Evolutionary conservation across 148 eudicot genomes (phyloP).

Genomic region (Rhododendron ferrugineum): DNA sequence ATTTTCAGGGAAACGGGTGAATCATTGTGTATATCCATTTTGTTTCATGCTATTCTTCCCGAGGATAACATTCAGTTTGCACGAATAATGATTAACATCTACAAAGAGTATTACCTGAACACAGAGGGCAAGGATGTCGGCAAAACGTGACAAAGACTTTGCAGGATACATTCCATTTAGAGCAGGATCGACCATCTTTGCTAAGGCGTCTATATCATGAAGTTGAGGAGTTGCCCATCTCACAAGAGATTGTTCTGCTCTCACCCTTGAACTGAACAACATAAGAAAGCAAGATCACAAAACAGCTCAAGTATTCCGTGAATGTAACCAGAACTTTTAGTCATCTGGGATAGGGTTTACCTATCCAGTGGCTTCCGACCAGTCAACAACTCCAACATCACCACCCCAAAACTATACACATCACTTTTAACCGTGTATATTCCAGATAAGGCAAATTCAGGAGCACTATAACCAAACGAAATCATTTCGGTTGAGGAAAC

Average conservation of each 20-base stretch:
- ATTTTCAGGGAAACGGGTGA: background rate
- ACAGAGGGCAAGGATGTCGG: conserved; percentile 88
- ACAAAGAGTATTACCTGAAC: conserved; percentile 64
- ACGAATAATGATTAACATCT: background rate
- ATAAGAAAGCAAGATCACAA: background rate
- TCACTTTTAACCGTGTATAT: conserved; percentile 94
- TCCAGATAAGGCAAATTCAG: conserved; percentile 95
- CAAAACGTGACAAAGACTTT: conserved; percentile 91
- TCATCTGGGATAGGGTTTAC: conserved; percentile 29
- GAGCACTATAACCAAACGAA: conserved; percentile 98
- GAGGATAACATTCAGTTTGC: background rate
- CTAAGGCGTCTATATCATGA: conserved; percentile 89
- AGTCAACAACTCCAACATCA: conserved; percentile 95
- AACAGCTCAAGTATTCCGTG: background rate
- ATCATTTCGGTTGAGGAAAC: conserved; percentile 85
- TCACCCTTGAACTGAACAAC: conserved; percentile 66
- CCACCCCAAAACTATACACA: conserved; percentile 97
- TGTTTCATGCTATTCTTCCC: background rate
- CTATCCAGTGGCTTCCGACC: conserved; percentile 98
- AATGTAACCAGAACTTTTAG: background rate
- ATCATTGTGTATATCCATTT: background rate
- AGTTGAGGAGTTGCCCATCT: conserved; percentile 99
- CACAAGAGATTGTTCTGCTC: conserved; percentile 94
- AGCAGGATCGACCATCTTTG: conserved; percentile 89
- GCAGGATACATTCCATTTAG: conserved; percentile 98